Evolutionary conservation across 805 yeast genomes (phyloP), one percentile per base, ranked within the genome.

Genomic region (Schizosaccharomyces octosporus): DNA sequence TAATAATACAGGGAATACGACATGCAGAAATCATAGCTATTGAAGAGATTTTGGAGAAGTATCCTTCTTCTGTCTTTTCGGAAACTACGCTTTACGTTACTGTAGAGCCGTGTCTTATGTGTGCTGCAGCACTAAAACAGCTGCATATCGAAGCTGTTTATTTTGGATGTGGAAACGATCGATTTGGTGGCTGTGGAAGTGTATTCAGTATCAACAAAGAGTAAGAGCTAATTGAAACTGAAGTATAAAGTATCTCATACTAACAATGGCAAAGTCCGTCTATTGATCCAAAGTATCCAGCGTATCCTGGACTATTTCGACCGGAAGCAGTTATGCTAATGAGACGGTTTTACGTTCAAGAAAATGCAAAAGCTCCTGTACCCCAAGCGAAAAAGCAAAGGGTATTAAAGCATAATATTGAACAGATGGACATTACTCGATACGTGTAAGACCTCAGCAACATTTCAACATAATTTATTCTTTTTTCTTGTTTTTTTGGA

Each of bases 101-200:
- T 0, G 97, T 93, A 0, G 98, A 93, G 71, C 98, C 98, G 0
- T 93, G 98, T 69, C 84, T 93, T 6, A 93, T 93, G 98, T 93
- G 98, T 73, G 97, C 96, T 0, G 81, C 93, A 51, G 88, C 95
- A 2, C 72, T 93, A 51, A 77, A 89, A 63, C 98, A 93, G 66
- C 70, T 89, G 58, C 83, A 84, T 1, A 80, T 93, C 11, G 72
- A 79, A 39, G 74, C 75, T 51, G 95, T 90, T 1, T 81, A 82
- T 58, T 93, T 87, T 67, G 97, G 98, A 0, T 89, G 96, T 68
- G 93, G 87, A 0, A 93, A 93, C 69, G 97, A 90, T 64, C 72
- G 97, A 58, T 93, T 93, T 72, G 98, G 98, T 0, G 97, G 98
- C 0, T 89, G 89, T 70, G 97, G 97, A 0, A 83, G 95, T 0